These are phyloP conservation scores for Mucor racemosus DNA, from an alignment of 371 early-diverging fungal genomes.

Conservation along the genomic window DNA sequence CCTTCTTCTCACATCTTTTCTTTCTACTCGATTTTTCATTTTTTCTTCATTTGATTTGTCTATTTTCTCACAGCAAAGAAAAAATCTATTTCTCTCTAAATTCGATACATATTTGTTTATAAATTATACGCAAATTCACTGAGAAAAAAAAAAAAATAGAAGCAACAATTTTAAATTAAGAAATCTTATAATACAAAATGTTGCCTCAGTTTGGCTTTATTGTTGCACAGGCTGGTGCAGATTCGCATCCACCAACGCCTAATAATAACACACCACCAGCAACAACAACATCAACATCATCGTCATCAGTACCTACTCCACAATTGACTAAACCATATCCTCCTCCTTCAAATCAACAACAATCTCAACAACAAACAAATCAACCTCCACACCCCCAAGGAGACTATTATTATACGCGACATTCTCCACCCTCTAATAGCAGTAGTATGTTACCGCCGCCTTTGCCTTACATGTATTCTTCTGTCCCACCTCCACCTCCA, in stretches of 20 bases:
- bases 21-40: background rate
- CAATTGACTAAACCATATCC: constrained; percentile 23
- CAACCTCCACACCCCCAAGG: constrained; percentile 7
- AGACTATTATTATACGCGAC: constrained; percentile 26
- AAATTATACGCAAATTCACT: background rate
- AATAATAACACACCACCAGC: constrained; percentile 13
- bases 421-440: constrained; percentile 9
- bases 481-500: constrained; percentile 13
- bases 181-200: constrained; percentile 48
- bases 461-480: constrained; percentile 23
- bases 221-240: constrained; percentile 56
- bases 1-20: constrained; percentile 10
- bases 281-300: constrained; percentile 8
- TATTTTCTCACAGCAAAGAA: background rate
- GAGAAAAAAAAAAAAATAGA: constrained; percentile 3
- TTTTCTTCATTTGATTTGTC: constrained; percentile 14
- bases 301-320: background rate
- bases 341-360: constrained; percentile 5
- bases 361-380: background rate
- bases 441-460: constrained; percentile 22
- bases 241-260: constrained; percentile 29
- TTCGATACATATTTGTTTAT: background rate
- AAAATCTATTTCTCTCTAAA: background rate
- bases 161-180: background rate
- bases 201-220: constrained; percentile 64